Evolutionary conservation across 2,329 filamentous ascomycete genomes (phyloP).

Genomic region (Monosporascus sp.): DNA sequence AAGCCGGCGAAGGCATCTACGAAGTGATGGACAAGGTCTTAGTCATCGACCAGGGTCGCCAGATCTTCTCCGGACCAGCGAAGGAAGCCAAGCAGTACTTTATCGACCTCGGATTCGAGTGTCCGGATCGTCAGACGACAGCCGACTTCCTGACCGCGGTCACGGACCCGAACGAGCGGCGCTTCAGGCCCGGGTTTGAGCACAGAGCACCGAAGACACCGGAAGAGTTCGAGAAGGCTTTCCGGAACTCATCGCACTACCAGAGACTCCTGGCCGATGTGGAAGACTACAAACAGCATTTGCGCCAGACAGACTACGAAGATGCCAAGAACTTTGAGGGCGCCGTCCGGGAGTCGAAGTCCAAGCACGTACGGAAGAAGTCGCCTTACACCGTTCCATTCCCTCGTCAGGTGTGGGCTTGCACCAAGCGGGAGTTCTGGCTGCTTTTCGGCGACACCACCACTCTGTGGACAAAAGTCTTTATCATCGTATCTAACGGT

Average conservation of each 20-base stretch:
- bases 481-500: slow-evolving; percentile 68
- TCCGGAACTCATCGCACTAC: slow-evolving; percentile 58
- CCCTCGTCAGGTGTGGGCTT: slow-evolving; percentile 60
- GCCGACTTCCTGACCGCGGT: slow-evolving; percentile 74
- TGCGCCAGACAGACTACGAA: slow-evolving; percentile 48
- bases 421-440: slow-evolving; percentile 72
- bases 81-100: slow-evolving; percentile 62
- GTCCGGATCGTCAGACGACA: slow-evolving; percentile 55
- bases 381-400: slow-evolving; percentile 76
- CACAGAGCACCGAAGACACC: slow-evolving; percentile 63
- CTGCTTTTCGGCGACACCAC: slow-evolving; percentile 70
- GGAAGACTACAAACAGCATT: slow-evolving; percentile 37
- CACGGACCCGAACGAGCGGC: slow-evolving; percentile 67
- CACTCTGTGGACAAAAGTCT: slow-evolving; percentile 71
- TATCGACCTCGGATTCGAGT: slow-evolving; percentile 60
- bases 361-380: slow-evolving; percentile 60
- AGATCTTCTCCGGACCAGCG: slow-evolving; percentile 57
- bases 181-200: slow-evolving; percentile 61
- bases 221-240: slow-evolving; percentile 61
- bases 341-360: slow-evolving; percentile 61
- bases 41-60: slow-evolving; percentile 65
- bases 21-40: slow-evolving; percentile 70
- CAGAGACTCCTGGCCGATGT: slow-evolving; percentile 57
- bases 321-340: slow-evolving; percentile 62
- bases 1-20: slow-evolving; percentile 39